Evolutionary conservation across 768 basidiomycete genomes (phyloP), one percentile per base, ranked within the genome.

Genomic region (Lentinula raphanica): DNA sequence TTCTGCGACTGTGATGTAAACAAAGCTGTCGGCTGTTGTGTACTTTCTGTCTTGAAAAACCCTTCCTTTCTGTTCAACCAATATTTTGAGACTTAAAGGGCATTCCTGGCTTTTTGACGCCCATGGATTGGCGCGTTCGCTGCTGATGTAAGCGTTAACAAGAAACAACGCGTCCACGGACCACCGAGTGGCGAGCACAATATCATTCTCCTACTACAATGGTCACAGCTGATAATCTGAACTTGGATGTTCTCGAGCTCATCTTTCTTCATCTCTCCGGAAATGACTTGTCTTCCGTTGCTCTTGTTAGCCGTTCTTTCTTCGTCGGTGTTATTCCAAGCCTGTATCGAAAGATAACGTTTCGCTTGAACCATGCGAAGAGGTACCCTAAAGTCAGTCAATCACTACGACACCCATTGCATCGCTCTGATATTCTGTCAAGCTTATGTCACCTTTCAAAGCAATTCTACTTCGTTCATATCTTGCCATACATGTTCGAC

Each of bases 211-310:
- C 32, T 35, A 35, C 32, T 35, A 13, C 32, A 8, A 88, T 88
- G 87, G 81, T 85, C 46, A 78, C 83, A 29, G 83, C 82, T 11
- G 83, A 87, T 62, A 87, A 81, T 63, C 74, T 89, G 48, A 84
- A 90, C 60, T 76, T 84, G 19, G 89, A 92, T 70, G 85, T 90
- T 36, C 77, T 90, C 40, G 85, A 87, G 65, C 73, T 84, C n/a
- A 81, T 91, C 17, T 86, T 86, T 61, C 68, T 72, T 0, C 72
- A 78, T 62, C 72, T 91, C 4, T 66, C 72, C n/a, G 72, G 75
- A 40, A 74, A 76, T 17, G 86, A 88, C 63, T 77, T 91, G 31
- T 76, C 82, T 15, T 77, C 82, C 3, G 74, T 83, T 19, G 80
- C 85, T 0, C 81, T 84, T 40, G 88, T 88, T 64, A 86, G 81